Base-by-base conservation (phyloP, 176 grass and related monocot species). In the Phoenix dactylifera region DNA sequence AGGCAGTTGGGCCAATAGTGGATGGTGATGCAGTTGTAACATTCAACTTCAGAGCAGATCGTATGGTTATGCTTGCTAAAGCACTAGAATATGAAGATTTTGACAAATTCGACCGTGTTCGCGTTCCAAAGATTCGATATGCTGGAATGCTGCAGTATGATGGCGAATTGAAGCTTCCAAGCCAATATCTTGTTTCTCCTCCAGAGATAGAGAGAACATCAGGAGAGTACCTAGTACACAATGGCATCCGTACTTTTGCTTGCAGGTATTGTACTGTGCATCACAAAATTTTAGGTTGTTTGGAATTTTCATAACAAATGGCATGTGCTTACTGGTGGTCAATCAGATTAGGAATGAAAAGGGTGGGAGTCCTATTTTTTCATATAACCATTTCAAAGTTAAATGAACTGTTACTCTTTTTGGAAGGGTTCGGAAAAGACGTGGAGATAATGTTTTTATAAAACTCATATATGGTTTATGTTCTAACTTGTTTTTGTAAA, bases 101-200 rank as follows among this genome's bases (percentile, higher is more conserved):
- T 58, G 81, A 92, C 52, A 98, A 92, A 64, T 92, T 98, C 71
- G 88, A 98, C 25, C 84, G 93, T 22, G 84, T 98, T n/a, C 80
- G 87, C 26, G 50, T 86, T 54, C 93, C 93, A 7, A 98, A 98
- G 78, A 92, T 98, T 58, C 63, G 48, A 39, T 98, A 98, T 65
- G 84, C 88, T 63, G 93, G 93, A 4, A 98, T 98, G 93, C 85
- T 98, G 65, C 93, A 92, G 2, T 98, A 98, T 59, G 93, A 98
- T 62, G 93, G 93, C 26, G 93, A 98, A 67, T 69, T 98, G 57
- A 80, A 79, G 63, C 87, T 98, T 53, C 93, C 93, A 26, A 83
- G 16, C 16, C 70, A 63, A 1, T 98, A 86, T 68, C 85, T 98
- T 81, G 93, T 98, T 64, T 70, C 81, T 25, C 93, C 93, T 63